Percentiles rank a stretch among this genome's conserved stretches.
These are phyloP conservation scores for Haplosporangium gracile DNA, from an alignment of 192 early-diverging fungal species.

Conservation along the genomic window DNA sequence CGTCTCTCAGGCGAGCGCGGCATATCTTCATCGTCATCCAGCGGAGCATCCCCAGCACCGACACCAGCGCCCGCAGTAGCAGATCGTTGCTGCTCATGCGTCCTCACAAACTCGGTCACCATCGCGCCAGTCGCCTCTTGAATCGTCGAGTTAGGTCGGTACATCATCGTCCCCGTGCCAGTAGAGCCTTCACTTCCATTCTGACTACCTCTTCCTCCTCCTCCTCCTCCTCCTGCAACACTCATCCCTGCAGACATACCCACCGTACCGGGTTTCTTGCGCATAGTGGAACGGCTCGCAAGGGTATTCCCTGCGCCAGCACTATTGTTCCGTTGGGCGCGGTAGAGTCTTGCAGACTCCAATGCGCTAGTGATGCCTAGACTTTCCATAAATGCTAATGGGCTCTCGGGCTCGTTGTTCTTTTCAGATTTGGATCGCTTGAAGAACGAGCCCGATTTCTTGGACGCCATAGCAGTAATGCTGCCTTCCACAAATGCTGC, in stretches of 20 bases:
- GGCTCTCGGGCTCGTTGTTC: constrained; percentile 4
- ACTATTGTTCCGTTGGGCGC: background rate
- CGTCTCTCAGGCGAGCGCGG: constrained; percentile 40
- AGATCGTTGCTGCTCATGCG: constrained; percentile 17
- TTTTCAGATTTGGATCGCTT: background rate
- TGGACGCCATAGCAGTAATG: background rate
- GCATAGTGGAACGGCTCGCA: background rate
- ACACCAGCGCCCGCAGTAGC: background rate
- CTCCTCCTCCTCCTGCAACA: background rate
- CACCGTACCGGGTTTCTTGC: background rate
- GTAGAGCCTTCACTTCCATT: background rate
- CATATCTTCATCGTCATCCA: background rate
- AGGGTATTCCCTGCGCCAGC: background rate
- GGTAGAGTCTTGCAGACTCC: background rate
- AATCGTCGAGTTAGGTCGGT: constrained; percentile 45
- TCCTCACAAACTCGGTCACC: constrained; percentile 40
- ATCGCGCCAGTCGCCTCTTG: constrained; percentile 35
- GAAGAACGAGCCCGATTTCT: constrained; percentile 8
- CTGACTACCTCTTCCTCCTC: background rate
- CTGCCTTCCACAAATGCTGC: background rate
- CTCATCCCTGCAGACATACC: background rate
- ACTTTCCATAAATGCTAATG: constrained; percentile 7
- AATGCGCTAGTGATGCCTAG: constrained; percentile 23
- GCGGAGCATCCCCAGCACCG: background rate
- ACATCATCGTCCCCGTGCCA: background rate